Conservation (phyloP, 495 filamentous ascomycete species). For the Penicillium herquei region DNA sequence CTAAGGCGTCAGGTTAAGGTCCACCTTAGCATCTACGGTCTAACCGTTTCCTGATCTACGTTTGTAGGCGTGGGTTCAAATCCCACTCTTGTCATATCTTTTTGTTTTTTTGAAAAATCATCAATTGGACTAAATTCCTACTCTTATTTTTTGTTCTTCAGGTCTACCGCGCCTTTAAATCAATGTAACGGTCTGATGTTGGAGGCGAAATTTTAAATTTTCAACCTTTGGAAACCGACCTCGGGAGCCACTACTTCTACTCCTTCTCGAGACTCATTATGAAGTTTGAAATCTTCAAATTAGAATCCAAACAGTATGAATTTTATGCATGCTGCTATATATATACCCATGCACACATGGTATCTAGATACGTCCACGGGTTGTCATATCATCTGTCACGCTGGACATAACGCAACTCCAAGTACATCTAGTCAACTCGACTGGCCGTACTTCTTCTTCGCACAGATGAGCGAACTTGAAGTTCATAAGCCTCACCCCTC, state of each 20-base stretch:
- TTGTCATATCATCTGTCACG: too few species aligned
- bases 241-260: too few species aligned
- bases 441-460: slow-evolving; percentile 33
- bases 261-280: too few species aligned
- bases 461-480: slow-evolving; percentile 29
- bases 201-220: too few species aligned
- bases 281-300: too few species aligned
- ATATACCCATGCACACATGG: too few species aligned
- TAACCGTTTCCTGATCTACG: slow-evolving; percentile 7
- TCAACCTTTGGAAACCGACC: too few species aligned
- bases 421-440: slow-evolving; percentile 9
- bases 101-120: neutral
- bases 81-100: slow-evolving; percentile 9
- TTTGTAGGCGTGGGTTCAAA: slow-evolving; percentile 10
- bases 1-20: slow-evolving; percentile 41
- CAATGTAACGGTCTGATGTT: too few species aligned
- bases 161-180: too few species aligned
- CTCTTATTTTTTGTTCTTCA: neutral
- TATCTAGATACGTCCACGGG: too few species aligned
- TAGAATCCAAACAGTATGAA: too few species aligned
- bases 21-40: slow-evolving; percentile 20
- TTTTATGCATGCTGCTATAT: too few species aligned
- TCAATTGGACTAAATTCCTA: neutral
- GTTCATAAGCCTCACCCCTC: slow-evolving; percentile 38
- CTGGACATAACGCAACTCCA: neutral